Evolutionary conservation across 139 green algal genomes (phyloP).

Genomic region (Chlamydomonas applanata): DNA sequence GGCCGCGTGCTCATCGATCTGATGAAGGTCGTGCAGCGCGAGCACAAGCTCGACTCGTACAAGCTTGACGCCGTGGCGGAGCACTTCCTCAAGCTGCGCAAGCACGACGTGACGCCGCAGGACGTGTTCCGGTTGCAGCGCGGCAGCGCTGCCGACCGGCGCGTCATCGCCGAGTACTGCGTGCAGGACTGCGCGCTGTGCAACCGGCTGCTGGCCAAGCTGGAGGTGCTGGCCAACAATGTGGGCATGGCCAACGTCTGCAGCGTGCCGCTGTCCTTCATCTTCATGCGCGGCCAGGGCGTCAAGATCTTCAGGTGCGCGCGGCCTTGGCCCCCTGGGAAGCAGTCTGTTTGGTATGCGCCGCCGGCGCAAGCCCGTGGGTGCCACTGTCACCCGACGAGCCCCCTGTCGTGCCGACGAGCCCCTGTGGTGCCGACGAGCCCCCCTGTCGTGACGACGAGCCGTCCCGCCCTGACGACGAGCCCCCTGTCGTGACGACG

Average conservation of each 20-base stretch:
- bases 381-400: too few relatives aligned
- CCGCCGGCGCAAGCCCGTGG: too few relatives aligned
- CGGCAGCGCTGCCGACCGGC: slow-evolving; percentile 15
- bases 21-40: slow-evolving; percentile 32
- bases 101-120: slow-evolving; percentile 20
- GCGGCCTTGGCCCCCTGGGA: too few relatives aligned
- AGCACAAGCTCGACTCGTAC: slow-evolving; percentile 30
- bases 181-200: slow-evolving; percentile 35
- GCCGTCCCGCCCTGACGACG: too few relatives aligned
- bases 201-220: slow-evolving; percentile 10
- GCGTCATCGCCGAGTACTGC: slow-evolving; percentile 27
- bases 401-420: too few relatives aligned
- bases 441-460: too few relatives aligned
- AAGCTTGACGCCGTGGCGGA: slow-evolving; percentile 23
- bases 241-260: slow-evolving; percentile 34
- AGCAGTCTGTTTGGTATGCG: too few relatives aligned
- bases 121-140: slow-evolving; percentile 32
- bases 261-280: slow-evolving; percentile 29
- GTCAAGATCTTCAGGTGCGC: slow-evolving; percentile 39
- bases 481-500: too few relatives aligned
- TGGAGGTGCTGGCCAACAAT: slow-evolving; percentile 26
- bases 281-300: slow-evolving; percentile 40
- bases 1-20: slow-evolving; percentile 27
- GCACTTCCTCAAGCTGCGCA: slow-evolving; percentile 13
- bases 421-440: too few relatives aligned